Conservation (phyloP, 2,329 filamentous ascomycete species). For the Colletotrichum sp. region DNA sequence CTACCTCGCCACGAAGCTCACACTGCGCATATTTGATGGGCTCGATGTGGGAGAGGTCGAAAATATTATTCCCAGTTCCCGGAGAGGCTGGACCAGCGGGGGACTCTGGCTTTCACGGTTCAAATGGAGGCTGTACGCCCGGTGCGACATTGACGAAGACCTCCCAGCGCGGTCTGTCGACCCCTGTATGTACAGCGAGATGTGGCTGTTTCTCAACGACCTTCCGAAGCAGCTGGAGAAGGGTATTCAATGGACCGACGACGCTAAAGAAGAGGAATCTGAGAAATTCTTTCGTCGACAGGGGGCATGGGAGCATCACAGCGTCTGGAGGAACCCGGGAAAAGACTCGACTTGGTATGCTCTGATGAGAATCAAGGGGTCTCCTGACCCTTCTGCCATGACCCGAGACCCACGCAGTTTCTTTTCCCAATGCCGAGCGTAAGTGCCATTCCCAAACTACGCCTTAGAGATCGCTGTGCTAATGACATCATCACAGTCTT, state of each 20-base stretch:
- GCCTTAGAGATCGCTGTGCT: background rate
- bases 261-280: background rate
- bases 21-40: background rate
- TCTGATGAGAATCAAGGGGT: background rate
- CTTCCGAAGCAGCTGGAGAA: background rate
- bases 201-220: background rate
- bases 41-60: background rate
- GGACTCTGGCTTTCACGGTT: background rate
- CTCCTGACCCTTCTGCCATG: background rate
- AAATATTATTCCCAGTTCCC: background rate
- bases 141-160: background rate
- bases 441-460: background rate
- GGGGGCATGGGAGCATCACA: background rate
- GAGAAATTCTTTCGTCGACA: background rate
- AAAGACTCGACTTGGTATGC: background rate
- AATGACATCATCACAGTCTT: background rate
- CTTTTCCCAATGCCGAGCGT: background rate
- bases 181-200: background rate
- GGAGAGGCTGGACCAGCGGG: background rate
- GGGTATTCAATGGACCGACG: background rate
- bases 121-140: background rate
- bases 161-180: background rate
- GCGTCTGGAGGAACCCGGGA: background rate
- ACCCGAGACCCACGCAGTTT: background rate
- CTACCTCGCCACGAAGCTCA: background rate